phyloP scores from a whole-genome alignment of 352 stramenopile genomes.

The Blastocystis sp. region DNA sequence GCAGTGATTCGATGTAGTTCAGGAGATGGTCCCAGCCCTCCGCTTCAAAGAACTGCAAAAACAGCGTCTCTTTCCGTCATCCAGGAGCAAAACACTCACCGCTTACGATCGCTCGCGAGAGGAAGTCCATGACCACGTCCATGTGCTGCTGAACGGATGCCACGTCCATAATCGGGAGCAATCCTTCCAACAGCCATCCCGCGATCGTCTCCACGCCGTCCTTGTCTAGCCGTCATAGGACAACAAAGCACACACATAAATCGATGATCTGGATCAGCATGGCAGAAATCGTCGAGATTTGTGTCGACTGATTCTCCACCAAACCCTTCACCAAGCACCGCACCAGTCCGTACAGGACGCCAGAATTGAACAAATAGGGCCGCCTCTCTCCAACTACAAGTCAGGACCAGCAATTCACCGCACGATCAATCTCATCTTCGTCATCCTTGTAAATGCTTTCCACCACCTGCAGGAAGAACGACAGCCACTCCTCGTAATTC shows the following conservation, averaged over 20 bases:
- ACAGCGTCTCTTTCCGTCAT: slow-evolving; percentile 26
- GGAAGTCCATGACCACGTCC: slow-evolving; percentile 17
- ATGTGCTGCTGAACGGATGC: neutral
- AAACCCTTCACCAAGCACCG: neutral
- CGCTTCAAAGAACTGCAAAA: neutral
- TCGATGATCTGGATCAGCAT: neutral
- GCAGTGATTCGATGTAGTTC: neutral
- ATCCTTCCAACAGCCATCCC: neutral
- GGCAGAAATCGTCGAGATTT: neutral
- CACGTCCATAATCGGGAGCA: neutral
- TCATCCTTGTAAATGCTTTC: neutral
- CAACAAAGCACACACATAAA: neutral
- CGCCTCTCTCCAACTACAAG: neutral
- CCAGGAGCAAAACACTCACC: neutral
- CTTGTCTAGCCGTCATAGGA: slow-evolving; percentile 10
- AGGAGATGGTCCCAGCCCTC: slow-evolving; percentile 12
- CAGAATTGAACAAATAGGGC: slow-evolving; percentile 2
- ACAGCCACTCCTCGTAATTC: slow-evolving; percentile 26
- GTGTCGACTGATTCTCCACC: neutral
- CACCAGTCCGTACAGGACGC: neutral
- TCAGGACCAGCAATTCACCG: neutral
- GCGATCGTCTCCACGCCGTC: neutral
- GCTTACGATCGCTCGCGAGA: neutral
- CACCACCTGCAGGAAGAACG: slow-evolving; percentile 43
- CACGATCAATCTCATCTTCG: neutral